Base-by-base conservation (phyloP, 2,329 filamentous ascomycete species). In the Chrysoporthe deuterocubensis region DNA sequence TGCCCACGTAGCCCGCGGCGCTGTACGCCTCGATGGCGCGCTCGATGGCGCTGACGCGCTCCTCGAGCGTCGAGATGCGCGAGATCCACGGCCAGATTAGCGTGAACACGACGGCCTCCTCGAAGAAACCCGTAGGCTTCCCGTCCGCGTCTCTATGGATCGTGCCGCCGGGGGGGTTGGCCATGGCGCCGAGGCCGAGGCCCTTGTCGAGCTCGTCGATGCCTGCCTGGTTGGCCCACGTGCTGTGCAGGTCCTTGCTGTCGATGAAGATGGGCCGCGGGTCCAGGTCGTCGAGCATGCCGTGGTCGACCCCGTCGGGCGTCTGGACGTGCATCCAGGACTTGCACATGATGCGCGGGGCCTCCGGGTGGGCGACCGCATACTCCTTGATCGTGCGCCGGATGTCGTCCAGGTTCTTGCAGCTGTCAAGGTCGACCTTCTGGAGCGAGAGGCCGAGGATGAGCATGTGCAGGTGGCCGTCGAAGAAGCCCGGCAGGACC, bases 321-420 rank as follows among this genome's bases (percentile, higher is more conserved):
- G 85, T 86, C 83, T 86, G 87, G 0, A 11, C 14, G 71, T 86
- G 83, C 84, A 87, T 86, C 84, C 84, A 88, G 3, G 83, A 82
- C 68, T 81, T 81, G 71, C 82, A 84, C 69, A 87, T 72, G 26
- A 88, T 83, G 44, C 85, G 79, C 26, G 81, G 74, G 11, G 79
- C 77, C 2, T 78, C 73, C 0, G 84, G 84, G 69, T 87, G 75
- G 3, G 78, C 77, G 9, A 71, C 74, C 4, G 84, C 84, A 71
- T 83, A 83, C 3, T 76, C 74, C 18, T 72, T 77, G 71, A 88
- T 84, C 2, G 79, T 76, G 6, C 70, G 71, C 3, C 81, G 81
- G 70, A 88, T 87, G 61, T 87, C 85, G 6, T 76, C 74, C 0
- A 87, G 76, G 63, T 78, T 76, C 61, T 79, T 78, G 75, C 85